These are phyloP conservation scores for Neocatenulostroma microsporum DNA, from an alignment of 2,329 filamentous ascomycete species.

Conservation along the genomic window DNA sequence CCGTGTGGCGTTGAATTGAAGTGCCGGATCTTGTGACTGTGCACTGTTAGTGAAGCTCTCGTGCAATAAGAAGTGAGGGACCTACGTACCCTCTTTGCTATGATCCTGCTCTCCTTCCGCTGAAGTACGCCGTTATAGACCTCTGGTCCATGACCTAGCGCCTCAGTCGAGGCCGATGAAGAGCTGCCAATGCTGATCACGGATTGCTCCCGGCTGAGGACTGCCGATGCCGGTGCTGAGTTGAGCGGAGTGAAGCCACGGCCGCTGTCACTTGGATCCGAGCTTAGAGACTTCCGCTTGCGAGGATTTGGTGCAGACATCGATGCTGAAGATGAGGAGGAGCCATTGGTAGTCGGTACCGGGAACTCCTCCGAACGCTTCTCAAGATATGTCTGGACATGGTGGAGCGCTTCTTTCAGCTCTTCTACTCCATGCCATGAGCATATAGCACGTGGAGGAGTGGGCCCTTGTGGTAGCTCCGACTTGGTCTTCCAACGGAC, in stretches of 20 bases:
- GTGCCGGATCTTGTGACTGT: slow-evolving; percentile 8
- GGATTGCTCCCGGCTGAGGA: slow-evolving; percentile 6
- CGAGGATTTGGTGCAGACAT: too few species aligned
- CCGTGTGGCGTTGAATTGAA: slow-evolving; percentile 26
- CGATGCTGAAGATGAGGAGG: too few species aligned
- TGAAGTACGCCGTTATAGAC: slow-evolving; percentile 38
- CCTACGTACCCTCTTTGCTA: slow-evolving; percentile 28
- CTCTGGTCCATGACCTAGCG: slow-evolving; percentile 2
- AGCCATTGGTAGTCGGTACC: too few species aligned
- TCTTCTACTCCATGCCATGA: slow-evolving; percentile 40
- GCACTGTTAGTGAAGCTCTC: slow-evolving; percentile 2
- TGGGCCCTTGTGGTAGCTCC: too few species aligned
- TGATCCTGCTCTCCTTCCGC: slow-evolving; percentile 30
- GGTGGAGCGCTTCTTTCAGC: slow-evolving; percentile 31
- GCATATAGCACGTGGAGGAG: slow-evolving; percentile 22
- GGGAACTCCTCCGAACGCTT: too few species aligned
- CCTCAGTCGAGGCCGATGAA: neutral
- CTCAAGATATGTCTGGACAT: slow-evolving; percentile 39
- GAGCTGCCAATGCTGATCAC: slow-evolving; percentile 7
- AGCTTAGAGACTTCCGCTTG: too few species aligned
- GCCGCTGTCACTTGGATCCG: too few species aligned
- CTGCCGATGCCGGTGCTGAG: too few species aligned
- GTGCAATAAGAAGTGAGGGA: too few species aligned
- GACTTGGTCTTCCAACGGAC: slow-evolving; percentile 33
- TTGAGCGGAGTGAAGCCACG: too few species aligned